Conservation (phyloP, 805 yeast species). For the Metschnikowia picachoensis region DNA sequence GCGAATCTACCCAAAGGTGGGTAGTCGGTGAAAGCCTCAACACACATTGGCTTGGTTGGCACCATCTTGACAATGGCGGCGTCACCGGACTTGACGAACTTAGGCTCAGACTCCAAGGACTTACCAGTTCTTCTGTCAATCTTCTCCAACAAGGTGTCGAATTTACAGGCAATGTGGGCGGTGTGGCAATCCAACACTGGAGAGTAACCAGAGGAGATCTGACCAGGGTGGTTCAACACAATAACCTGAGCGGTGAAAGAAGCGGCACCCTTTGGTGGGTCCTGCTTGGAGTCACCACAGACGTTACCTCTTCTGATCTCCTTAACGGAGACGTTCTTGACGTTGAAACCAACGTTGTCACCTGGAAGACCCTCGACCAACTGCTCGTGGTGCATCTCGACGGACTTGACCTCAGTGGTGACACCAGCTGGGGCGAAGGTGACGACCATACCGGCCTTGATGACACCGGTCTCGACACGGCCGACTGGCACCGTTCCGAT, state of each 20-base stretch:
- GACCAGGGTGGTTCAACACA: constrained; percentile 90
- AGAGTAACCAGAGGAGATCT: constrained; percentile 84
- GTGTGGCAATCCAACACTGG: constrained; percentile 93
- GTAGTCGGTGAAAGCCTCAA: constrained; percentile 43
- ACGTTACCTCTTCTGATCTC: constrained; percentile 93
- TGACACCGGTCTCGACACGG: constrained; percentile 89
- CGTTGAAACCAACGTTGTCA: constrained; percentile 89
- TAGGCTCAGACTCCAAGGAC: constrained; percentile 31
- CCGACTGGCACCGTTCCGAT: constrained; percentile 92
- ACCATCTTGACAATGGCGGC: constrained; percentile 41
- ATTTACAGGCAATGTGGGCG: constrained; percentile 88
- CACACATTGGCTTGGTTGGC: constrained; percentile 43
- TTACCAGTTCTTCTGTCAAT: constrained; percentile 71
- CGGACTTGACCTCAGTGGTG: constrained; percentile 86
- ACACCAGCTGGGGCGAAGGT: constrained; percentile 89
- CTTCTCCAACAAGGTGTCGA: constrained; percentile 75
- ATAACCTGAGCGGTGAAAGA: constrained; percentile 84
- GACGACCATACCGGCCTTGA: constrained; percentile 89
- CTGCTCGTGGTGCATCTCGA: constrained; percentile 84
- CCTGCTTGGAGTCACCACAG: constrained; percentile 85
- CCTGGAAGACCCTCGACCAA: constrained; percentile 80
- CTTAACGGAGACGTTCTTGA: constrained; percentile 85
- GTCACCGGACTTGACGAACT: constrained; percentile 37
- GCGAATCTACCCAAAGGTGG: constrained; percentile 47
- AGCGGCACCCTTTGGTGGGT: constrained; percentile 76